phyloP scores from a whole-genome alignment of 108 stramenopile species.

The Discostella pseudostelligera region DNA sequence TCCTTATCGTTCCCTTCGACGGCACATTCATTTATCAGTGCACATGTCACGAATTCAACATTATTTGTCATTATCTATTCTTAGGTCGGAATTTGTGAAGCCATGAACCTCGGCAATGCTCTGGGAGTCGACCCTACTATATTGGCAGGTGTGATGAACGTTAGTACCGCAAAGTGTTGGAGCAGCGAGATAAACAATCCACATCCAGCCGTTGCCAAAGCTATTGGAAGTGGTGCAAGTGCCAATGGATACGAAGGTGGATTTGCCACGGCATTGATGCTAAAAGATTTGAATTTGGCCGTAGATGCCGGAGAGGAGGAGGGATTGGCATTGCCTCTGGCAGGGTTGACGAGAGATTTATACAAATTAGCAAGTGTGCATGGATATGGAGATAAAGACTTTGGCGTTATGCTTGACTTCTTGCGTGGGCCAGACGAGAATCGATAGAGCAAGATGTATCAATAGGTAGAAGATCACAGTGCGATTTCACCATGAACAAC shows the following conservation, averaged over 20 bases:
- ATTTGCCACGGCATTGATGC: slow-evolving; percentile 78
- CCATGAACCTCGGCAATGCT: slow-evolving; percentile 87
- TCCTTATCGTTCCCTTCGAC: too few species aligned
- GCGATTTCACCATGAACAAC: too few species aligned
- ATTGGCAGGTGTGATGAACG: slow-evolving; percentile 88
- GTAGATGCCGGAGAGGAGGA: slow-evolving; percentile 55
- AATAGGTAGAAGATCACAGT: too few species aligned
- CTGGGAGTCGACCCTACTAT: slow-evolving; percentile 88
- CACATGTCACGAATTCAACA: background rate
- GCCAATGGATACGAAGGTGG: slow-evolving; percentile 67
- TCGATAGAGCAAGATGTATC: background rate
- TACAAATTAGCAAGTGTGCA: slow-evolving; percentile 52
- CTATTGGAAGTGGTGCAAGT: slow-evolving; percentile 69
- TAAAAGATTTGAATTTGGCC: slow-evolving; percentile 87
- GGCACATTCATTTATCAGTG: too few species aligned
- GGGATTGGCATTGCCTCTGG: slow-evolving; percentile 64
- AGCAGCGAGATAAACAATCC: slow-evolving; percentile 93
- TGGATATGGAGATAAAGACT: slow-evolving; percentile 72
- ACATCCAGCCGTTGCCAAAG: slow-evolving; percentile 64
- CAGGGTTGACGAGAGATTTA: slow-evolving; percentile 56
- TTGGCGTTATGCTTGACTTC: slow-evolving; percentile 72
- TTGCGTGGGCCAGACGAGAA: slow-evolving; percentile 31
- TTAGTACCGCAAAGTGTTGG: slow-evolving; percentile 93
- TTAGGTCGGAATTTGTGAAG: slow-evolving; percentile 81
- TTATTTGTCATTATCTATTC: background rate